Conservation (phyloP, 2,329 filamentous ascomycete species). For the Diaporthe batatas region DNA sequence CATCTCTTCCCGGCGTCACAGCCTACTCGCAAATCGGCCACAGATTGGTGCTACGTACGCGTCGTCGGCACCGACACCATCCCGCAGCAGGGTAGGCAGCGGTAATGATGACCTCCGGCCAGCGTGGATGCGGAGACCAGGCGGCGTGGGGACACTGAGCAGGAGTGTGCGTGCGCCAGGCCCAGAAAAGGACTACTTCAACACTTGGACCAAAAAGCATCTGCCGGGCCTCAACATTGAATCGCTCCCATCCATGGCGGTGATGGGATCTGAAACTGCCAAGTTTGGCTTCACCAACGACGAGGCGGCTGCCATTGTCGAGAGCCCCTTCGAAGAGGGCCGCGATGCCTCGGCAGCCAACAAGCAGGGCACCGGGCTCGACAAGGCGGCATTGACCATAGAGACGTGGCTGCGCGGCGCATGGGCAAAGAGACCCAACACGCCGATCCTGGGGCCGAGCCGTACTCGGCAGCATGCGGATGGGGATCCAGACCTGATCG, state of each 20-base stretch:
- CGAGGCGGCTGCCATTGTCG: conserved; percentile 59
- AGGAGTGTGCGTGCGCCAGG: conserved; percentile 80
- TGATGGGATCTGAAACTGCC: conserved; percentile 72
- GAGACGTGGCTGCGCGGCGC: conserved; percentile 93
- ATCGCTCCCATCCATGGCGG: conserved; percentile 74
- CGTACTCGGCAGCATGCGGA: conserved; percentile 48
- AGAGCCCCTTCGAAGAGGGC: conserved; percentile 64
- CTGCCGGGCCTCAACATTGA: conserved; percentile 83
- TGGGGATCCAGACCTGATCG: conserved; percentile 75
- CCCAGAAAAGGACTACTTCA: conserved; percentile 86
- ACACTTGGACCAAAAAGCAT: conserved; percentile 86
- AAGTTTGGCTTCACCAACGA: conserved; percentile 66
- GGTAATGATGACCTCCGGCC: conserved; percentile 58
- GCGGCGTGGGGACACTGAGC: conserved; percentile 87
- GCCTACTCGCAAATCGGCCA: conserved; percentile 55
- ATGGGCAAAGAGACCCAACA: conserved; percentile 72
- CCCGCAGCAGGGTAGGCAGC: conserved; percentile 55
- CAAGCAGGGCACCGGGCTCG: conserved; percentile 71
- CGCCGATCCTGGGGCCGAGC: conserved; percentile 58
- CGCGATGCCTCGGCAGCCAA: conserved; percentile 56
- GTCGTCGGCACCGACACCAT: conserved; percentile 50
- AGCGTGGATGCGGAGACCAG: conserved; percentile 82
- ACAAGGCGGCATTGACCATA: conserved; percentile 87
- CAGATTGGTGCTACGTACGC: conserved; percentile 49
- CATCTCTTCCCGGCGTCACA: conserved; percentile 57